phyloP scores from a whole-genome alignment of 2,329 filamentous ascomycete species.

The Cryphonectria japonica region DNA sequence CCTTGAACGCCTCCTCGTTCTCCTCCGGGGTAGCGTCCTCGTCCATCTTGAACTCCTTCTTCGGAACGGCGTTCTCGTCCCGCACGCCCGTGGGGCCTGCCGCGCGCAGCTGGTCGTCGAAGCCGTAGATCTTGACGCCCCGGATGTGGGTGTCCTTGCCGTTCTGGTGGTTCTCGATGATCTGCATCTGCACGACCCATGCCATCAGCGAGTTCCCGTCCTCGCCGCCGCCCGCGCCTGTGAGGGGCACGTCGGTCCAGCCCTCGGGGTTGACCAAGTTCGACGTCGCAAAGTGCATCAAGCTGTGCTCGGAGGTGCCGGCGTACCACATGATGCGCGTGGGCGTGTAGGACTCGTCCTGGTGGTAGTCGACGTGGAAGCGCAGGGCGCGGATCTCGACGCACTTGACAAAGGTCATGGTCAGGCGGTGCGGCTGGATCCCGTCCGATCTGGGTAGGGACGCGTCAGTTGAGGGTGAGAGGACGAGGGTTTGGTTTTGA shows the following conservation, averaged over 20 bases:
- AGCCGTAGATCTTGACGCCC: constrained; percentile 82
- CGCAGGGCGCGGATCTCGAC: constrained; percentile 78
- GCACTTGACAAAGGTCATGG: constrained; percentile 83
- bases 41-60: constrained; percentile 36
- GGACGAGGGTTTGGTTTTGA: background rate
- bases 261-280: constrained; percentile 78
- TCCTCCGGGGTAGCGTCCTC: constrained; percentile 39
- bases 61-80: constrained; percentile 38
- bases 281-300: constrained; percentile 85
- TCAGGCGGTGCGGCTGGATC: constrained; percentile 77
- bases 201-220: constrained; percentile 79
- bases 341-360: constrained; percentile 95
- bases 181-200: constrained; percentile 86
- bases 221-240: constrained; percentile 58
- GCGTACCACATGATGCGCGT: constrained; percentile 89
- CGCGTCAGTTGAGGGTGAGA: background rate
- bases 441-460: constrained; percentile 68
- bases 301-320: constrained; percentile 87
- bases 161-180: constrained; percentile 97
- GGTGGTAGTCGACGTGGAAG: constrained; percentile 87
- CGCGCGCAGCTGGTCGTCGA: constrained; percentile 54
- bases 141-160: constrained; percentile 98
- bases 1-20: constrained; percentile 40
- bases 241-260: constrained; percentile 82
- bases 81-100: constrained; percentile 37